phyloP scores from a whole-genome alignment of 441 rosid genomes.

The Metrosideros polymorpha region DNA sequence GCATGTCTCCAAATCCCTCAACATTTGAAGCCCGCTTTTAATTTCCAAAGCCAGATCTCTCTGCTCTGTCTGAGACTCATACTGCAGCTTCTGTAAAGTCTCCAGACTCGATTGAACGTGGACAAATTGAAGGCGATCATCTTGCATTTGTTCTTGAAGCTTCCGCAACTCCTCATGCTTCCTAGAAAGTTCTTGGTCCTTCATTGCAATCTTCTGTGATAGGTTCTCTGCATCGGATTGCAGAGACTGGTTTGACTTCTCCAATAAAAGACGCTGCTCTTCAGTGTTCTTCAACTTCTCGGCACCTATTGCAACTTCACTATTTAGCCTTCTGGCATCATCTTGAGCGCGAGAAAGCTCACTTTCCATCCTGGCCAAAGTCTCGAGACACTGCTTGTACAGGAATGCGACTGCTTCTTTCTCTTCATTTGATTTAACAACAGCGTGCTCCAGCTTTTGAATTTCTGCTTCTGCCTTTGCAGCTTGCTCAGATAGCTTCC shows the following conservation, averaged over 20 bases:
- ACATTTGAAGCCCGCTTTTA: constrained; percentile 42
- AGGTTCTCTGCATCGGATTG: constrained; percentile 57
- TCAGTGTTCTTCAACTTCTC: constrained; percentile 56
- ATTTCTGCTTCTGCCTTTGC: constrained; percentile 60
- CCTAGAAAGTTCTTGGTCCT: constrained; percentile 63
- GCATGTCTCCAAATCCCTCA: constrained; percentile 52
- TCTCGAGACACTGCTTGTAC: constrained; percentile 50
- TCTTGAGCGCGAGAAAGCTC: constrained; percentile 53
- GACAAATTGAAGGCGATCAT: constrained; percentile 47
- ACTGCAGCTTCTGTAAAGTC: constrained; percentile 57
- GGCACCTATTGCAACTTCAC: constrained; percentile 49
- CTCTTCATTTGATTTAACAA: constrained; percentile 37
- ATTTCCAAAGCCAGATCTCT: constrained; percentile 40
- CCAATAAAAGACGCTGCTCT: constrained; percentile 45
- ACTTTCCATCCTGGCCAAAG: constrained; percentile 51
- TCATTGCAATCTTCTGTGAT: constrained; percentile 42
- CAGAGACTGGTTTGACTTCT: constrained; percentile 55
- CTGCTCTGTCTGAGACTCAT: constrained; percentile 65
- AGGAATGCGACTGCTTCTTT: constrained; percentile 30
- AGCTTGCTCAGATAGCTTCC: constrained; percentile 37
- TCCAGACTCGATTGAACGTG: constrained; percentile 54
- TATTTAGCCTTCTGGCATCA: constrained; percentile 43
- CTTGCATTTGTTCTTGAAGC: constrained; percentile 47
- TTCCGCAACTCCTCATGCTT: constrained; percentile 60
- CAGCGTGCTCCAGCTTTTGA: constrained; percentile 32